Percentiles rank a stretch among this genome's conserved stretches.
These are phyloP conservation scores for Guadua angustifolia DNA, from an alignment of 176 grass and related monocot genomes.

Conservation along the genomic window DNA sequence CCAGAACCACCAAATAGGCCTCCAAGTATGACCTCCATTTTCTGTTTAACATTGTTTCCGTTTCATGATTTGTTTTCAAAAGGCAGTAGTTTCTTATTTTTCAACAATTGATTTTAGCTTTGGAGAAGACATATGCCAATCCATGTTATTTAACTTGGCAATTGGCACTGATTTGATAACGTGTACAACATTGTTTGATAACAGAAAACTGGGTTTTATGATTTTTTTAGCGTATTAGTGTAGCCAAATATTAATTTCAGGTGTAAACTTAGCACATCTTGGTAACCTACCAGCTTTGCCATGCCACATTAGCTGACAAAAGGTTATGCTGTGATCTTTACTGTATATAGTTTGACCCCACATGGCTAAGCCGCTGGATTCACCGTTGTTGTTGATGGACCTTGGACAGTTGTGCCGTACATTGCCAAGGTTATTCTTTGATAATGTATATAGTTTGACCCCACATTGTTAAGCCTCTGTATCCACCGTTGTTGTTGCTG, in stretches of 20 bases:
- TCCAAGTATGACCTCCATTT: conserved; percentile 63
- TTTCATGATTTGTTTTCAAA: conserved; percentile 20
- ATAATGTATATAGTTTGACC: not conserved
- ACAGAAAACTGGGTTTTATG: not conserved
- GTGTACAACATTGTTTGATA: not conserved
- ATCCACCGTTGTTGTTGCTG: conserved; percentile 1
- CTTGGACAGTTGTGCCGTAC: not conserved
- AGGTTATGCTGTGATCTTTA: not conserved
- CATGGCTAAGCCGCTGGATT: not conserved
- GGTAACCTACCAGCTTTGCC: not conserved
- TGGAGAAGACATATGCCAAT: not conserved
- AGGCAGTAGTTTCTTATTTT: not conserved
- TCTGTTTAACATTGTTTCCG: not conserved
- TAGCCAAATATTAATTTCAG: conserved; percentile 14
- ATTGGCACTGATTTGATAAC: not conserved
- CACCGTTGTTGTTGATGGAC: not conserved
- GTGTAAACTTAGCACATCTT: conserved; percentile 17
- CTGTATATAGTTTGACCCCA: not conserved
- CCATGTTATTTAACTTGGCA: not conserved
- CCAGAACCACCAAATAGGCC: conserved; percentile 88
- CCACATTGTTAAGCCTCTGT: not conserved
- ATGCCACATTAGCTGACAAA: conserved; percentile 5
- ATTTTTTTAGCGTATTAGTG: not conserved
- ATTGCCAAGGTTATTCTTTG: not conserved
- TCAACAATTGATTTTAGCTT: not conserved